These are phyloP conservation scores for Apiotrichum veenhuisii DNA, from an alignment of 1,284 basidiomycete genomes.

Conservation along the genomic window DNA sequence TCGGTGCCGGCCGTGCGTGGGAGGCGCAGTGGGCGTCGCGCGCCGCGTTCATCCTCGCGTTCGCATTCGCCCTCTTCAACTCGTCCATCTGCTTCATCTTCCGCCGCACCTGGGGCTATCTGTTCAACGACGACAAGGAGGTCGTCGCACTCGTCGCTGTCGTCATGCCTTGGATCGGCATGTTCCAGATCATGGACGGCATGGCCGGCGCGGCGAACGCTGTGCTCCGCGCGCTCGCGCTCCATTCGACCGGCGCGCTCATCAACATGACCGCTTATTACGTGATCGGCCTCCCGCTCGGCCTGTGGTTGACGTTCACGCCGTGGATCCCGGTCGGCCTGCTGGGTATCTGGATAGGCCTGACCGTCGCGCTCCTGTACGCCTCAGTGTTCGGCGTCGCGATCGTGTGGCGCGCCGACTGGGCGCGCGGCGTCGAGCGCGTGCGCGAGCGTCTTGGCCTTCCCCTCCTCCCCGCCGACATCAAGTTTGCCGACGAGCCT, in stretches of 20 bases:
- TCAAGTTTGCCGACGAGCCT: slow-evolving; percentile 15
- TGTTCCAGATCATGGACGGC: slow-evolving; percentile 70
- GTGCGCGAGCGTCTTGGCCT: slow-evolving; percentile 45
- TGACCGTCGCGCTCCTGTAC: slow-evolving; percentile 51
- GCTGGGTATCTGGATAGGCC: slow-evolving; percentile 52
- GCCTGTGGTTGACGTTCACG: slow-evolving; percentile 52
- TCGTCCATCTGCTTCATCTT: slow-evolving; percentile 69
- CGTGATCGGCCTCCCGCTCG: slow-evolving; percentile 52
- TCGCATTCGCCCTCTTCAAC: slow-evolving; percentile 59
- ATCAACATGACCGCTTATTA: slow-evolving; percentile 55
- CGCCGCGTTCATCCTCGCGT: slow-evolving; percentile 60
- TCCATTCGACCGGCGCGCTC: slow-evolving; percentile 53
- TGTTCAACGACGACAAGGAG: slow-evolving; percentile 81
- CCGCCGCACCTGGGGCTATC: slow-evolving; percentile 67
- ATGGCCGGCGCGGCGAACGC: slow-evolving; percentile 66
- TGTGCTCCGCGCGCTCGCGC: slow-evolving; percentile 71
- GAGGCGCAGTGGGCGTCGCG: slow-evolving; percentile 65
- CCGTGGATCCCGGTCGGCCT: slow-evolving; percentile 38
- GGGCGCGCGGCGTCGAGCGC: slow-evolving; percentile 48
- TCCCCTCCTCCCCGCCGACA: slow-evolving; percentile 8
- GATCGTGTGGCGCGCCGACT: slow-evolving; percentile 51
- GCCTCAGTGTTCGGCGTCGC: slow-evolving; percentile 41
- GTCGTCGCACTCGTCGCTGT: slow-evolving; percentile 59
- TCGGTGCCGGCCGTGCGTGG: slow-evolving; percentile 65
- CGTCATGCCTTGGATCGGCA: slow-evolving; percentile 65